Conservation (phyloP, 2,329 filamentous ascomycete genomes). For the Arachnopeziza araneosa region DNA sequence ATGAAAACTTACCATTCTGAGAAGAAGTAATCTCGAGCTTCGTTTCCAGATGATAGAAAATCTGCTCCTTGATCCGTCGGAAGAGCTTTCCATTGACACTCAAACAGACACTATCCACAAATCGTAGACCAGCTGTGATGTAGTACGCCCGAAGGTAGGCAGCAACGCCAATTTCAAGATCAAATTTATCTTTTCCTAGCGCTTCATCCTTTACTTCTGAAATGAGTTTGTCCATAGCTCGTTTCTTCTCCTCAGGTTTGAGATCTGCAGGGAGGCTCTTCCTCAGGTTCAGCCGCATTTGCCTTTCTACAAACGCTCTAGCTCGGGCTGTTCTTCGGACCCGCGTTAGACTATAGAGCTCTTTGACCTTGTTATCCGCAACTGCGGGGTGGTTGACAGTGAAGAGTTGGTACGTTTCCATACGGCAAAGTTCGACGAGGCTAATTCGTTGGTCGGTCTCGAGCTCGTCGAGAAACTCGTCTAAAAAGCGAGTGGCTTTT, state of each 20-base stretch:
- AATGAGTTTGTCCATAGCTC: neutral
- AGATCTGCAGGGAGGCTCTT: neutral
- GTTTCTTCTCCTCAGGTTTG: neutral
- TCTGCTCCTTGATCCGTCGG: neutral
- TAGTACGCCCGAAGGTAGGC: constrained; percentile 65
- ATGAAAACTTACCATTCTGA: neutral
- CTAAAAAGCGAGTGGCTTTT: neutral
- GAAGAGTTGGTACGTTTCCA: constrained; percentile 3
- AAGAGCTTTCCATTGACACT: constrained; percentile 5
- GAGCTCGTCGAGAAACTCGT: constrained; percentile 2
- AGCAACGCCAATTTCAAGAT: constrained; percentile 55
- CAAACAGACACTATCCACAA: constrained; percentile 45
- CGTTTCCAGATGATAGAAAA: constrained; percentile 3
- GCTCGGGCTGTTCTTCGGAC: neutral
- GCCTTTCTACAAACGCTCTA: neutral
- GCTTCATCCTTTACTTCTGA: constrained; percentile 21
- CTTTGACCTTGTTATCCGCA: neutral
- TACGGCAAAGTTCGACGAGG: constrained; percentile 3
- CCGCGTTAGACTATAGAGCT: constrained; percentile 34
- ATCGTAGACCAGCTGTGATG: constrained; percentile 56
- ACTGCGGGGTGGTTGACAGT: constrained; percentile 7
- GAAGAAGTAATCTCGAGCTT: neutral
- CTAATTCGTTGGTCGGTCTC: neutral
- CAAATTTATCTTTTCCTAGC: constrained; percentile 53
- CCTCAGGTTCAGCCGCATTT: neutral